phyloP scores from a whole-genome alignment of 768 basidiomycete species.

The Mycena venus region DNA sequence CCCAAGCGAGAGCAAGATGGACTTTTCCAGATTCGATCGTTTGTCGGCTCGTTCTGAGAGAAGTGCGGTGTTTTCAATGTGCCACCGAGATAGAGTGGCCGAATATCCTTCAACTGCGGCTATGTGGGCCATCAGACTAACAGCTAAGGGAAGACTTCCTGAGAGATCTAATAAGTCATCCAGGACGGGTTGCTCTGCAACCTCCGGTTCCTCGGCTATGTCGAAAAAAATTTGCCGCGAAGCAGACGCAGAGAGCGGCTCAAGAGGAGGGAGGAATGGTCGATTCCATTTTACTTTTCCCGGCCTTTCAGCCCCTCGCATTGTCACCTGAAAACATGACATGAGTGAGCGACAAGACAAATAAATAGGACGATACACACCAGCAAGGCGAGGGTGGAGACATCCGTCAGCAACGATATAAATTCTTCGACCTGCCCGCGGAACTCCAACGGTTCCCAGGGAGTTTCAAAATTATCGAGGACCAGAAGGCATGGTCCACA shows the following conservation, averaged over 20 bases:
- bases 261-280: neutral
- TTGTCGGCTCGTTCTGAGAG: neutral
- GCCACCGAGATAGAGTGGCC: neutral
- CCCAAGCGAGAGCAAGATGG: neutral
- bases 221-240: neutral
- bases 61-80: neutral
- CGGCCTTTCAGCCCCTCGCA: too few relatives aligned
- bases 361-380: too few relatives aligned
- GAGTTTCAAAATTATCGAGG: too few relatives aligned
- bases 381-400: too few relatives aligned
- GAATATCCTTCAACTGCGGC: too few relatives aligned
- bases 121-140: neutral
- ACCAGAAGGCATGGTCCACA: too few relatives aligned
- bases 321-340: too few relatives aligned
- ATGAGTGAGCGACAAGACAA: too few relatives aligned
- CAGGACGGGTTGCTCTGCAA: neutral
- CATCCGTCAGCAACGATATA: too few relatives aligned
- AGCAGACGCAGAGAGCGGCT: neutral
- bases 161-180: neutral
- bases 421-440: too few relatives aligned
- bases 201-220: neutral
- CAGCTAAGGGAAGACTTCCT: neutral
- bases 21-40: neutral
- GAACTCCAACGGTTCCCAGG: too few relatives aligned
- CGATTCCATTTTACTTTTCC: too few relatives aligned